A percentile compares a stretch with the other conserved stretches of the same genome.
These are phyloP conservation scores for Solanum corneliomulleri DNA, from an alignment of 257 asterid genomes.

Conservation along the genomic window DNA sequence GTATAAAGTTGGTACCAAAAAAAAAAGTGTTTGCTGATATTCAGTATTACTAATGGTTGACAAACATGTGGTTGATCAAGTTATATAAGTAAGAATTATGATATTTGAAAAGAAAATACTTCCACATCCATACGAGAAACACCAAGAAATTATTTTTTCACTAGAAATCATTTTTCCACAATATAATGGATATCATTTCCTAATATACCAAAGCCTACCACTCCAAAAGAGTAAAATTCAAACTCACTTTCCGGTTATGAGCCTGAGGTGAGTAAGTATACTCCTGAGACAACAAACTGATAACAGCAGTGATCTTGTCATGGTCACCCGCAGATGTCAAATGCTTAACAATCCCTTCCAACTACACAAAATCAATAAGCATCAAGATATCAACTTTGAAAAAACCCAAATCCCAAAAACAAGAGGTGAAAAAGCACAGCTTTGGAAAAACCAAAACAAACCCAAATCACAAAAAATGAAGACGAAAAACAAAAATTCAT, in stretches of 20 bases:
- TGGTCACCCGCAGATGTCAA: constrained; percentile 61
- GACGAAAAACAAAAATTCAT: neutral
- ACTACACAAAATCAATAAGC: constrained; percentile 25
- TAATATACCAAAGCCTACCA: neutral
- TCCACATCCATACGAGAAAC: neutral
- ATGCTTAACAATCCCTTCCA: constrained; percentile 95
- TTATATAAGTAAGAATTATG: neutral
- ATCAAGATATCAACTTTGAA: constrained; percentile 6
- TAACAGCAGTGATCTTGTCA: constrained; percentile 66
- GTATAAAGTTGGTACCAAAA: neutral
- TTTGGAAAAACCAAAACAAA: neutral
- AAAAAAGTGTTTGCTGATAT: neutral
- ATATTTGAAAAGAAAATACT: neutral
- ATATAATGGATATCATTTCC: neutral
- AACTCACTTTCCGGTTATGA: constrained; percentile 77
- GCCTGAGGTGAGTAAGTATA: constrained; percentile 80
- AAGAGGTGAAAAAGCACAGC: neutral
- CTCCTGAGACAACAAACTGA: constrained; percentile 67
- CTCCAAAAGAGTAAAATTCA: neutral
- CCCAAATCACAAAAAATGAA: neutral
- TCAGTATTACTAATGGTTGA: neutral
- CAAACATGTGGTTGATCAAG: neutral
- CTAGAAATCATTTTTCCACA: neutral
- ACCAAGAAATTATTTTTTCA: neutral
- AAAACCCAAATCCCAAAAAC: neutral